Conservation (phyloP, 2,329 filamentous ascomycete genomes). For the Calonectria pseudoturangicola region DNA sequence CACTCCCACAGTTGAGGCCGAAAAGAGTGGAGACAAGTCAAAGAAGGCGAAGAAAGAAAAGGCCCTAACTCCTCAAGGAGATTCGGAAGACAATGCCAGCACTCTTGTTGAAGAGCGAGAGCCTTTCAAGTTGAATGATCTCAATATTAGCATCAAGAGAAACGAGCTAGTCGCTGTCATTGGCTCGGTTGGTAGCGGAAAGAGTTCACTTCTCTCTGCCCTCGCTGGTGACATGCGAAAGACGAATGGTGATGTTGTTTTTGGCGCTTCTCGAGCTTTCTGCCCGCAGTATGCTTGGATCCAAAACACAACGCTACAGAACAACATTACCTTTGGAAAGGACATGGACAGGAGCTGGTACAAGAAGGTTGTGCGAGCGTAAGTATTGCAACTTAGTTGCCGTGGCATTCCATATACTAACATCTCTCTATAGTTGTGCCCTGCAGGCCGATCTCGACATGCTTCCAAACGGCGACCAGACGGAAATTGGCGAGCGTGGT, state of each 20-base stretch:
- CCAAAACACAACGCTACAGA: conserved; percentile 89
- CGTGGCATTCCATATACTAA: conserved; percentile 43
- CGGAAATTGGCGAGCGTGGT: conserved; percentile 95
- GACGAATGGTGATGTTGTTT: conserved; percentile 82
- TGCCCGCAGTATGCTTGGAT: conserved; percentile 99
- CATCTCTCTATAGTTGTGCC: conserved; percentile 76
- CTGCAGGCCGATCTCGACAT: conserved; percentile 91
- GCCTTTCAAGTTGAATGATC: conserved; percentile 82
- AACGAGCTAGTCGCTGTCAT: conserved; percentile 91
- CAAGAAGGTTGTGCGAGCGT: conserved; percentile 85
- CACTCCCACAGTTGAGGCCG: conserved; percentile 72
- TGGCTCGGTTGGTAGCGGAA: conserved; percentile 91
- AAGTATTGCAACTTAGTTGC: conserved; percentile 58
- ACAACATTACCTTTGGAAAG: conserved; percentile 95
- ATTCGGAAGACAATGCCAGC: conserved; percentile 69
- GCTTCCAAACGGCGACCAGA: conserved; percentile 90
- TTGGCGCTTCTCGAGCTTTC: conserved; percentile 89
- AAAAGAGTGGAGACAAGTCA: conserved; percentile 65
- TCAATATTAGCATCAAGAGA: conserved; percentile 81
- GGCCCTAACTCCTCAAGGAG: conserved; percentile 51
- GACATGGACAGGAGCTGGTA: conserved; percentile 87
- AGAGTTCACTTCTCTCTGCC: conserved; percentile 91
- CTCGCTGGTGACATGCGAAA: conserved; percentile 96
- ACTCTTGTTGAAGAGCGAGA: conserved; percentile 75
- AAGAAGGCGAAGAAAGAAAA: conserved; percentile 65